Base-by-base conservation (phyloP, 179 eudicot species). In the Carnegiea gigantea region DNA sequence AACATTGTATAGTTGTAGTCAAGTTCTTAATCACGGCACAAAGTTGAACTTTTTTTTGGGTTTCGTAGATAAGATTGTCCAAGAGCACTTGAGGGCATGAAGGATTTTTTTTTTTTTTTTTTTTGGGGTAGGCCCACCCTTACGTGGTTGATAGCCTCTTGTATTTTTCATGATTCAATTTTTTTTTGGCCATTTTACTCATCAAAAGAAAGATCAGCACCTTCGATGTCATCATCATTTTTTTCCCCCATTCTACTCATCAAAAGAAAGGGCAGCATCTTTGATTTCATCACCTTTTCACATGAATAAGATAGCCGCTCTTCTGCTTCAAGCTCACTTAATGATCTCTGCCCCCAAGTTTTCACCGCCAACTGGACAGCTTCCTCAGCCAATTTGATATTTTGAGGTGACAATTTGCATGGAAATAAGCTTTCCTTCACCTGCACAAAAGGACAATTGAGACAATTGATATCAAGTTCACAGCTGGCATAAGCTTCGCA, bases 271-370 rank as follows among this genome's bases (percentile, higher is more conserved):
- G 33, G 46, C 43, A 76, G 67, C 51, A 60, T 44, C 43, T 62
- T 53, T 62, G 40, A 73, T 59, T 77, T 75, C 81, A 60, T 86
- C 82, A 94, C 99, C 99, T 96, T 96, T 87, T 96, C 99, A 87
- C 98, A 94, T 74, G 92, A 90, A 89, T 92, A 94, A 74, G 97
- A 96, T 38, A 96, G 88, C 67, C 97, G 84, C 79, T 96, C 99
- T 85, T 96, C 99, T 57, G 97, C 98, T 86, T 96, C 99, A 81
- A 96, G 97, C 85, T 94, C 99, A 84, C 91, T 86, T 84, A 94
- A 85, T 54, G 97, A 94, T 84, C 87, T 89, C 79, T 88, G 92
- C 44, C 99, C 99, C 99, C 99, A 94, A 74, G 93, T 83, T 86
- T 88, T 85, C 43, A 84, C 90, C 71, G 99, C 98, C 76, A 96